phyloP scores from a whole-genome alignment of 2,329 filamentous ascomycete species.

The Colletotrichum navitas region DNA sequence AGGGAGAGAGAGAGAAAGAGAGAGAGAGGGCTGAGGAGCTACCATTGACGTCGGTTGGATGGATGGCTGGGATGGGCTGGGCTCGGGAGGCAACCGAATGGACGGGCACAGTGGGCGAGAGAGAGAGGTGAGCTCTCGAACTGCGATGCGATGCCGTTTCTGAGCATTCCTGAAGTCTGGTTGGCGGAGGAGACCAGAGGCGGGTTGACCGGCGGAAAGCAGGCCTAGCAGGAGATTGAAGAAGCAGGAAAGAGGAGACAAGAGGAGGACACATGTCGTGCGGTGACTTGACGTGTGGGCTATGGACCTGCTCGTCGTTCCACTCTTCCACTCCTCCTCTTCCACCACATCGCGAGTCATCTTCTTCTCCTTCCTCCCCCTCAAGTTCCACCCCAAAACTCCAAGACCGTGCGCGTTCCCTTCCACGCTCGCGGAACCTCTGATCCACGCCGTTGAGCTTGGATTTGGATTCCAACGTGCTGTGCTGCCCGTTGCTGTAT shows the following conservation, averaged over 20 bases:
- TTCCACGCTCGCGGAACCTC: conserved; percentile 15
- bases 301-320: neutral
- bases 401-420: neutral
- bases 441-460: conserved; percentile 32
- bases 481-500: conserved; percentile 14
- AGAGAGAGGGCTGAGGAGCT: neutral
- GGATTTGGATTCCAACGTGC: conserved; percentile 5
- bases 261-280: conserved; percentile 18
- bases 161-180: conserved; percentile 25
- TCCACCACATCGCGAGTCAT: neutral
- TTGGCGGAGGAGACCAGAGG: neutral
- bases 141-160: conserved; percentile 15
- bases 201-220: neutral
- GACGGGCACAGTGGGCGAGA: neutral
- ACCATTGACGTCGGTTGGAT: conserved; percentile 2
- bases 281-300: neutral
- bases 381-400: conserved; percentile 5
- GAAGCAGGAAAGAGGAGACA: conserved; percentile 9
- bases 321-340: neutral
- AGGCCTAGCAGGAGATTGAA: neutral
- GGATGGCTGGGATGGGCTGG: neutral
- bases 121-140: conserved; percentile 13
- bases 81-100: neutral
- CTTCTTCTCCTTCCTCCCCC: too few relatives aligned
- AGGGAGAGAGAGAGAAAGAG: neutral